Percentiles rank a stretch among this genome's conserved stretches.
phyloP scores from a whole-genome alignment of 177 flowering plant species.

The Vitis hybrid region DNA sequence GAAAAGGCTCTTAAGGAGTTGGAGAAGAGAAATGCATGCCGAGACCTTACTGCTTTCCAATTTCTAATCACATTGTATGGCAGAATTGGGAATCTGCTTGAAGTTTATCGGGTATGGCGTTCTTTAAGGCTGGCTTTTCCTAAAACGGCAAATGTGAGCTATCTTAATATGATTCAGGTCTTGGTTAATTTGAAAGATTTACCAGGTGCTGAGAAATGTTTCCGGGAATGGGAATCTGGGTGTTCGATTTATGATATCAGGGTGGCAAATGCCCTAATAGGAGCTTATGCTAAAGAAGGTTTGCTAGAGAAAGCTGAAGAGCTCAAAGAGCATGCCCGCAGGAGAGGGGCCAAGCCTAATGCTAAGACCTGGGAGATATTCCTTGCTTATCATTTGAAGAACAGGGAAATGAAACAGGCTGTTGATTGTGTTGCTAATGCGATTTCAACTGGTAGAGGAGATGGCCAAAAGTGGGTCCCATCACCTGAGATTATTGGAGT shows the following conservation, averaged over 20 bases:
- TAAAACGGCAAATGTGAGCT: constrained; percentile 72
- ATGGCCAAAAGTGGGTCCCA: constrained; percentile 83
- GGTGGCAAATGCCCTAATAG: constrained; percentile 67
- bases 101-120: constrained; percentile 91
- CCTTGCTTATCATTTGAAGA: constrained; percentile 58
- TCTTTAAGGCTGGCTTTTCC: constrained; percentile 78
- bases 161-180: constrained; percentile 83
- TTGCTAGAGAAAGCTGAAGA: constrained; percentile 58
- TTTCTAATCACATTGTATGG: constrained; percentile 87
- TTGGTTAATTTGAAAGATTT: constrained; percentile 76
- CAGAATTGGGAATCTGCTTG: constrained; percentile 63
- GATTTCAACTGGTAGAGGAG: constrained; percentile 52
- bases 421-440: constrained; percentile 70
- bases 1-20: constrained; percentile 82
- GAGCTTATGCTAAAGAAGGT: constrained; percentile 59
- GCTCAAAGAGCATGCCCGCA: constrained; percentile 49
- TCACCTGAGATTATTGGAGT: constrained; percentile 33
- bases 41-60: constrained; percentile 66
- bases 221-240: constrained; percentile 71
- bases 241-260: constrained; percentile 76
- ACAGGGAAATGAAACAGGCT: constrained; percentile 49
- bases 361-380: constrained; percentile 89
- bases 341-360: constrained; percentile 73
- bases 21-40: constrained; percentile 57
- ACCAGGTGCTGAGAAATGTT: constrained; percentile 92